Conservation (phyloP, 768 basidiomycete species). For the Dacryopinax spathularia region DNA sequence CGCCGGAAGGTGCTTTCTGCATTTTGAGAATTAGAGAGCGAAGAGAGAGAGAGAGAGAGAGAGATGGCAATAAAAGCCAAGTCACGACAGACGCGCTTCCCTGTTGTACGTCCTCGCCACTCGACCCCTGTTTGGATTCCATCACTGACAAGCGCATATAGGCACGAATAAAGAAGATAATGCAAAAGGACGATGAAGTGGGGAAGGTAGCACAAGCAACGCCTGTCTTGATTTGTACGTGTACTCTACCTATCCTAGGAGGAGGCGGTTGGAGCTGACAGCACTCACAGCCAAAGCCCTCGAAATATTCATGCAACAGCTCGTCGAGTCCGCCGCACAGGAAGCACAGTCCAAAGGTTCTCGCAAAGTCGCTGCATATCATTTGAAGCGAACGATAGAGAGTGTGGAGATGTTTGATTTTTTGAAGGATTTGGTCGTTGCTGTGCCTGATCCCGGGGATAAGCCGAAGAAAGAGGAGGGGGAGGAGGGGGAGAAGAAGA, state of each 20-base stretch:
- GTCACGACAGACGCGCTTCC: constrained; percentile 83
- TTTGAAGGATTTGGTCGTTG: constrained; percentile 77
- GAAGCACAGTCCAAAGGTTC: constrained; percentile 65
- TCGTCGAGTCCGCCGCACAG: constrained; percentile 69
- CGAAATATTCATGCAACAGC: constrained; percentile 75
- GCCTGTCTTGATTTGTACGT: constrained; percentile 89
- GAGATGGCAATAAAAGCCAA: constrained; percentile 58
- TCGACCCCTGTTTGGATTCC: background rate
- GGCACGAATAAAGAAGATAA: constrained; percentile 98
- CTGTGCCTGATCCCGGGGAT: constrained; percentile 63
- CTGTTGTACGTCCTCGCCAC: constrained; percentile 50
- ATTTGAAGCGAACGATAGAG: constrained; percentile 85
- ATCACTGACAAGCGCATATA: constrained; percentile 20
- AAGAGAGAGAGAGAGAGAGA: no score
- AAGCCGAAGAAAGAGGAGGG: constrained; percentile 40
- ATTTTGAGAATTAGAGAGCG: no score
- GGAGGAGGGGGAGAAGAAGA: constrained; percentile 26
- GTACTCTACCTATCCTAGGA: background rate
- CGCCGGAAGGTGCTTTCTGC: no score
- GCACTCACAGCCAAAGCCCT: constrained; percentile 66
- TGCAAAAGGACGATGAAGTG: constrained; percentile 99
- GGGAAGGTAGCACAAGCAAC: constrained; percentile 96
- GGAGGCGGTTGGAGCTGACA: background rate
- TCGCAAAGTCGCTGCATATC: constrained; percentile 84
- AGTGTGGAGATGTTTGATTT: constrained; percentile 85